Evolutionary conservation across 2,329 filamentous ascomycete genomes (phyloP).

Genomic region (Fusarium robinianum): DNA sequence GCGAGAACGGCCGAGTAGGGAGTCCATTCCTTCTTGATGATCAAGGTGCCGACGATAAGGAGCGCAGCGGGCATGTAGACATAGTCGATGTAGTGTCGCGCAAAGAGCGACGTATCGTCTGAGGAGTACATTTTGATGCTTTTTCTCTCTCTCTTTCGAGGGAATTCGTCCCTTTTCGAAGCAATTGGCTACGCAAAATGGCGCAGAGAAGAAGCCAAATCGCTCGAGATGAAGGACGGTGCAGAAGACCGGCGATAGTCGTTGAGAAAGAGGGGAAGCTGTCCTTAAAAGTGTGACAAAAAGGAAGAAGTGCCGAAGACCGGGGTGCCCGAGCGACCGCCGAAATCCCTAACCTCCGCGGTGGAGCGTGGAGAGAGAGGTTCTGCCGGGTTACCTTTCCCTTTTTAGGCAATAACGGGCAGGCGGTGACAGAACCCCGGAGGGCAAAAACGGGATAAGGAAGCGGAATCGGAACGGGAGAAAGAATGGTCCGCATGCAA

Average conservation of each 20-base stretch:
- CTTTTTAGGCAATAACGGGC: not conserved
- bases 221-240: conserved; percentile 18
- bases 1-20: conserved; percentile 72
- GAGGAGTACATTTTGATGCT: conserved; percentile 32
- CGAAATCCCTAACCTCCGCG: conserved; percentile 2
- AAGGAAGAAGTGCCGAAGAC: conserved; percentile 18
- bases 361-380: not conserved
- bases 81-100: conserved; percentile 72
- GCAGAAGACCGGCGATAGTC: too few species aligned
- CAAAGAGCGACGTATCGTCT: conserved; percentile 43
- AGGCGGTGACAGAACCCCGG: conserved; percentile 19
- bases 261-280: conserved; percentile 21
- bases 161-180: conserved; percentile 23
- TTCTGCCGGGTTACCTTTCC: not conserved
- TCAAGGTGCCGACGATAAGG: conserved; percentile 73
- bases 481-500: conserved; percentile 1
- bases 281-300: conserved; percentile 22
- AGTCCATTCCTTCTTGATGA: conserved; percentile 79
- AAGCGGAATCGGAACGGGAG: conserved; percentile 7
- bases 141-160: conserved; percentile 25
- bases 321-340: conserved; percentile 19
- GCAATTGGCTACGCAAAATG: conserved; percentile 12
- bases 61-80: conserved; percentile 84
- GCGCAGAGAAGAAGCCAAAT: not conserved
- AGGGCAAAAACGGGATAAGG: conserved; percentile 17